Percentiles rank a stretch among this genome's conserved stretches.
phyloP scores from a whole-genome alignment of 768 basidiomycete species.

The Kwoniella newhampshirensis region DNA sequence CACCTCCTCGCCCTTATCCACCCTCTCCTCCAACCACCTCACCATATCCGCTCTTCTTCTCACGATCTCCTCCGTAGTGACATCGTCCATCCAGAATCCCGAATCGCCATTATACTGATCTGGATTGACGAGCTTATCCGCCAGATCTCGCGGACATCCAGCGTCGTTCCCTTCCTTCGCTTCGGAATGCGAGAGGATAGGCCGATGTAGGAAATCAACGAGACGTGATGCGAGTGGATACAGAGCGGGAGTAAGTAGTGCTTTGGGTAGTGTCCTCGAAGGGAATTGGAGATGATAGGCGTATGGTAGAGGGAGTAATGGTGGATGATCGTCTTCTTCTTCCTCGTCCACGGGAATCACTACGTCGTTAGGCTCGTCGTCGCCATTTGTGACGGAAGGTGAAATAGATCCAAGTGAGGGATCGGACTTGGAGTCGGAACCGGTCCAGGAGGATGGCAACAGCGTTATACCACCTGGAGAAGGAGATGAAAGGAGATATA shows the following conservation, averaged over 20 bases:
- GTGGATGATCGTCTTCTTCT: background rate
- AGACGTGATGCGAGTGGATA: slow-evolving; percentile 28
- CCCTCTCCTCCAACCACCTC: slow-evolving; percentile 37
- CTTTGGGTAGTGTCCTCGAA: slow-evolving; percentile 6
- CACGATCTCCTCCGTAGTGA: slow-evolving; percentile 39
- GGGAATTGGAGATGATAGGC: slow-evolving; percentile 17
- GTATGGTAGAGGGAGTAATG: slow-evolving; percentile 2
- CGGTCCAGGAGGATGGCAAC: background rate
- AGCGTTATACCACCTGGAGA: background rate
- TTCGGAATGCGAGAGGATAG: slow-evolving; percentile 36
- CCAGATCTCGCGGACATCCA: slow-evolving; percentile 47
- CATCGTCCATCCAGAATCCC: slow-evolving; percentile 47
- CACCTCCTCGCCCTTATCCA: slow-evolving; percentile 39
- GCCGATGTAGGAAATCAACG: slow-evolving; percentile 43
- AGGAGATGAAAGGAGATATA: slow-evolving; percentile 3
- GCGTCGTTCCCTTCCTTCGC: slow-evolving; percentile 32
- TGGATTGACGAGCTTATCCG: slow-evolving; percentile 52
- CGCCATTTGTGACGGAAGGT: too few species aligned
- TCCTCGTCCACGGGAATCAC: background rate
- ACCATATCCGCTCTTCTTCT: slow-evolving; percentile 46
- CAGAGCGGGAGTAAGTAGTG: slow-evolving; percentile 9
- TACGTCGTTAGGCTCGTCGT: background rate
- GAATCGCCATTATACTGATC: slow-evolving; percentile 53
- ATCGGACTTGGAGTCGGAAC: too few species aligned
- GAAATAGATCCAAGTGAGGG: too few species aligned